Base-by-base conservation (phyloP, 1,284 basidiomycete genomes). In the Heliocybe sulcata region DNA sequence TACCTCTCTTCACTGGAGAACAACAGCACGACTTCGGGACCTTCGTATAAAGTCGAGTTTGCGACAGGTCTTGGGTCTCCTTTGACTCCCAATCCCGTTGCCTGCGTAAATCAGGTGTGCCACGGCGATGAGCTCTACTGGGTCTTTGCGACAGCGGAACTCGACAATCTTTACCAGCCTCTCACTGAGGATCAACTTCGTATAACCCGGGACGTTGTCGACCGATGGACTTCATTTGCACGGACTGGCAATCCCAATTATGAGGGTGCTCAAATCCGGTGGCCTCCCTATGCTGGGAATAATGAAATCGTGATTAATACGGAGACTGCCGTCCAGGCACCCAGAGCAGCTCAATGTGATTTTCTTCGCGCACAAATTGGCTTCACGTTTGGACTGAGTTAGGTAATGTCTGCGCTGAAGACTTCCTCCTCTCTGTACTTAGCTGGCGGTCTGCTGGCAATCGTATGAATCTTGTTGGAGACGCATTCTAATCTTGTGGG, bases 181-280 rank as follows among this genome's bases (percentile, higher is more conserved):
- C 47, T 49, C 6, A 58, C 49, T 12, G 8, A 35, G 11, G 27
- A 23, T 8, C 59, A 53, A 45, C 54, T 60, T 1, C 10, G 23
- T 3, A 47, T 52, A 22, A 60, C 56, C 11, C 53, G 42, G n/a
- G 56, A 57, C 16, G 52, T 47, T 0, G 26, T 60, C 20, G 31
- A 52, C n/a, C 52, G 56, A 20, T 60, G 59, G 54, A 57, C 59
- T 2, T 42, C 42, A 10, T 20, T 59, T 4, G 54, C 52, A 22
- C 52, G 59, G 54, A 54, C 42, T 10, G 58, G 58, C 2, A 55
- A 52, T 26, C 53, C 55, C 11, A 60, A 60, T 45, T 55, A 60
- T n/a, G 51, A 51, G 35, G 58, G 58, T 2, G 58, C 55, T 4
- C 9, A 16, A 20, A 51, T 59, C 2, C 51, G 51, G 14, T 60